A percentile compares a stretch with the other conserved stretches of the same genome.
Evolutionary conservation across 108 stramenopile species (phyloP).

Genomic region (Nitzschia sp.): DNA sequence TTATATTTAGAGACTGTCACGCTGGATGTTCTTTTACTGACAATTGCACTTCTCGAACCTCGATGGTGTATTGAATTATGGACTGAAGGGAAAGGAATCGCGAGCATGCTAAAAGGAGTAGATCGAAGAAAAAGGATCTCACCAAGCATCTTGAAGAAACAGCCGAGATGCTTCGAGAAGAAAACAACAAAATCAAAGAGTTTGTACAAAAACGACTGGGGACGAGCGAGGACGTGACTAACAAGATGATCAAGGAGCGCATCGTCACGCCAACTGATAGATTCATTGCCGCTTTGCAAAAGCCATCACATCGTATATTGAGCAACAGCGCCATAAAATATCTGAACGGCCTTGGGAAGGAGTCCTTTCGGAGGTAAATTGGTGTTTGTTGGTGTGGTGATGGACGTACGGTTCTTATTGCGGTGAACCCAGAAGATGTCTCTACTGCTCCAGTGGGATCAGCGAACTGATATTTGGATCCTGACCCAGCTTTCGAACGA

Average conservation of each 20-base stretch:
- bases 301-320: not conserved
- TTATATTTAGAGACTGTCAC: too few species aligned
- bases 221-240: conserved; percentile 51
- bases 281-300: not conserved
- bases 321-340: conserved; percentile 1
- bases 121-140: conserved; percentile 93
- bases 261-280: conserved; percentile 4
- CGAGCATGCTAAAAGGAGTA: conserved; percentile 87
- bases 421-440: too few species aligned
- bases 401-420: too few species aligned
- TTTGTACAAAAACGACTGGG: conserved; percentile 39
- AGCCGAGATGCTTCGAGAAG: conserved; percentile 69
- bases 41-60: too few species aligned
- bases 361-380: too few species aligned
- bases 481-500: too few species aligned
- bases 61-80: too few species aligned
- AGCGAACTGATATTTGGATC: too few species aligned
- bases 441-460: too few species aligned
- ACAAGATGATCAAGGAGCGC: conserved; percentile 42
- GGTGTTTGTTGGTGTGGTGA: too few species aligned
- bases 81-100: conserved; percentile 69
- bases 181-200: conserved; percentile 72
- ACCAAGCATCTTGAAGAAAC: conserved; percentile 88
- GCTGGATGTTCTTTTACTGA: too few species aligned
- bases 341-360: conserved; percentile 2